phyloP scores from a whole-genome alignment of 2,329 filamentous ascomycete genomes.

The Pseudogymnoascus sp. region DNA sequence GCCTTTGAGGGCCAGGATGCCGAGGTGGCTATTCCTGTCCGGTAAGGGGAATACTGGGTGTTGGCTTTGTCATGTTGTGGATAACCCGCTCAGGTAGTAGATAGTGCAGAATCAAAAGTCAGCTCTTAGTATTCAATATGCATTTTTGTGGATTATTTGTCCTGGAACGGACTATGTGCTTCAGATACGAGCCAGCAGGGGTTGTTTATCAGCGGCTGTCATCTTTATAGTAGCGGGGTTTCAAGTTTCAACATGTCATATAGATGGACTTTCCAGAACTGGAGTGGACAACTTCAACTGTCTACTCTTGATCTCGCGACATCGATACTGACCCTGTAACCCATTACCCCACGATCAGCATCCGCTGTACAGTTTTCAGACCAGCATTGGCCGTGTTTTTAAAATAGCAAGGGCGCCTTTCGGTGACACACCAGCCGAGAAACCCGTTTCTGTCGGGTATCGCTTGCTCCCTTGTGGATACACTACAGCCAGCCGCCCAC shows the following conservation, averaged over 20 bases:
- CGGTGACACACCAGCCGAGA: constrained; percentile 5
- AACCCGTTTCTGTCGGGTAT: not conserved
- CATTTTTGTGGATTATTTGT: not conserved
- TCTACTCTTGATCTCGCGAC: not conserved
- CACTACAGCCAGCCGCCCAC: constrained; percentile 3
- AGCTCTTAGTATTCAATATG: not conserved
- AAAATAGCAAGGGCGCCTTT: not conserved
- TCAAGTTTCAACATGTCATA: not conserved
- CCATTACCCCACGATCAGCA: not conserved
- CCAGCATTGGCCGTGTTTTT: not conserved
- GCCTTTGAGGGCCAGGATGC: constrained; percentile 73
- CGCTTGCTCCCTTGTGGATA: constrained; percentile 7
- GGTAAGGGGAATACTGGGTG: not conserved
- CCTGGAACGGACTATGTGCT: not conserved
- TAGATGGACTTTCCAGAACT: not conserved
- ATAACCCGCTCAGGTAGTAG: not conserved
- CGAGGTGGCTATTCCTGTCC: constrained; percentile 28
- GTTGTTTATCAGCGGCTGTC: not conserved
- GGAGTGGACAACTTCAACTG: not conserved
- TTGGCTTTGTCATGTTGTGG: not conserved
- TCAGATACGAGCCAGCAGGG: not conserved
- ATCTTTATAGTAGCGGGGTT: not conserved
- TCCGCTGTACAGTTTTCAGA: not conserved
- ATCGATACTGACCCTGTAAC: not conserved
- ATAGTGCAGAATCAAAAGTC: not conserved